A percentile compares a stretch with the other conserved stretches of the same genome.
These are phyloP conservation scores for Botrytis paeoniae DNA, from an alignment of 2,329 filamentous ascomycete genomes.

Conservation along the genomic window DNA sequence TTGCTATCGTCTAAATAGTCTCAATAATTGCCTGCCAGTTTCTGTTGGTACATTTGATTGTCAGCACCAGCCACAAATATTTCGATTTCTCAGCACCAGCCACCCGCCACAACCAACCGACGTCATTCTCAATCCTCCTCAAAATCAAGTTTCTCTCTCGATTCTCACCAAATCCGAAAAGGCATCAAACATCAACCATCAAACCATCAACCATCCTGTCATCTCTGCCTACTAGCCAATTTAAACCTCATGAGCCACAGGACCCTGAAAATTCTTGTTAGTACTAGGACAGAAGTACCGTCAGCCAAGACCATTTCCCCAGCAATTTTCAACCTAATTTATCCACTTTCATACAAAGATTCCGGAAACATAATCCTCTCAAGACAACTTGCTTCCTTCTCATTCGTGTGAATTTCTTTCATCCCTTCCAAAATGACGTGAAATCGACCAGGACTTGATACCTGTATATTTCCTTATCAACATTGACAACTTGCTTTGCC, in stretches of 20 bases:
- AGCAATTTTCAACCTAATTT: neutral
- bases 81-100: neutral
- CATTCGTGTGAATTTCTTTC: neutral
- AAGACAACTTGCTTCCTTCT: neutral
- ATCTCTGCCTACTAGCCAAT: neutral
- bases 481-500: neutral
- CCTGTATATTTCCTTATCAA: neutral
- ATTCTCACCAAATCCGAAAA: neutral
- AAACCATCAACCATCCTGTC: neutral
- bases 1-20: neutral
- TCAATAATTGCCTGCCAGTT: neutral
- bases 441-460: neutral
- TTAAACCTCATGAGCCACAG: neutral
- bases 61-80: neutral
- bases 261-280: neutral
- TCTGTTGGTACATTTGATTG: neutral
- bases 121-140: neutral
- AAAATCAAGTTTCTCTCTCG: slow-evolving; percentile 11
- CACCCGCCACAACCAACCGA: neutral
- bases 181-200: neutral
- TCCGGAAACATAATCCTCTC: neutral
- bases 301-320: slow-evolving; percentile 11
- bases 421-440: neutral
- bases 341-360: neutral
- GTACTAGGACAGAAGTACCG: neutral